phyloP scores from a whole-genome alignment of 768 basidiomycete species.

The Psilocybe azurescens region DNA sequence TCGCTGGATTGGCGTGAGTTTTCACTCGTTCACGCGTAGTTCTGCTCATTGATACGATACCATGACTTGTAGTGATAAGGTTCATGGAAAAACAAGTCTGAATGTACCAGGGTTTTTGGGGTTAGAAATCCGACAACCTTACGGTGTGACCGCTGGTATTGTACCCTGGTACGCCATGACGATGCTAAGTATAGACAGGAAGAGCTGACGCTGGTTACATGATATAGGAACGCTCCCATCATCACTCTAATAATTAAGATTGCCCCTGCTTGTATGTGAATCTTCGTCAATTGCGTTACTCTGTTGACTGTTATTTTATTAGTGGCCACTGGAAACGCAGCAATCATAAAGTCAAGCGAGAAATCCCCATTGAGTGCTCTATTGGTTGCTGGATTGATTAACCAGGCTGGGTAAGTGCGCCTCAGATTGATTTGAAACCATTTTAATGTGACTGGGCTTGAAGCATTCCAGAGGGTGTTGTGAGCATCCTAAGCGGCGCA shows the following conservation, averaged over 20 bases:
- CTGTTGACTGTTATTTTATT: background rate
- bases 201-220: too few relatives aligned
- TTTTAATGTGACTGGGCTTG: background rate
- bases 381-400: background rate
- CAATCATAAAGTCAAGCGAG: conserved; percentile 56
- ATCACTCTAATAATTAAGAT: conserved; percentile 4
- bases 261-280: conserved; percentile 4
- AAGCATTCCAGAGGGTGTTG: background rate
- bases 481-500: conserved; percentile 12
- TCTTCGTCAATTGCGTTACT: background rate
- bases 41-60: too few relatives aligned
- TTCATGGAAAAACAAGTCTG: background rate
- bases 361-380: conserved; percentile 45
- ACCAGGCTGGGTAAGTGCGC: conserved; percentile 66
- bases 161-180: background rate
- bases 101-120: background rate
- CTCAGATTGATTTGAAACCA: too few relatives aligned
- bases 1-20: background rate
- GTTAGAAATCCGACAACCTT: background rate
- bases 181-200: too few relatives aligned
- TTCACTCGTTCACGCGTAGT: too few relatives aligned
- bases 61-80: background rate
- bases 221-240: conserved; percentile 4
- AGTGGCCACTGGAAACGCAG: conserved; percentile 12
- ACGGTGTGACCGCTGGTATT: background rate